Conservation (phyloP, 352 stramenopile species). For the Phytophthora pistaciae region DNA sequence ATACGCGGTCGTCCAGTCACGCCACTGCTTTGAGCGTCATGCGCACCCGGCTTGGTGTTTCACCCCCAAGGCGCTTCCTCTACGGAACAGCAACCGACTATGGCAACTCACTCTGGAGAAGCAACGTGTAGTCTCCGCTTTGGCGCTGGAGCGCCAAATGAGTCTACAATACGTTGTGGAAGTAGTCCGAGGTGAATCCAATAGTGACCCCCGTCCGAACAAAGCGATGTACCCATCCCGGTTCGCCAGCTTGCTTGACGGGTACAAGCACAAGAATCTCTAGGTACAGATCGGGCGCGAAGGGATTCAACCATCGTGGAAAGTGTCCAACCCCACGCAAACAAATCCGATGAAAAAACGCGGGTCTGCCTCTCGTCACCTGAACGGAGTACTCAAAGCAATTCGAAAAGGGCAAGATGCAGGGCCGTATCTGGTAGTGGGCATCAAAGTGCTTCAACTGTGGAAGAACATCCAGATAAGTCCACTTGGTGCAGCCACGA, state of each 20-base stretch:
- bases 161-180: neutral
- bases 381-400: conserved; percentile 1
- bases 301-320: neutral
- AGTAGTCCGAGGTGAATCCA: neutral
- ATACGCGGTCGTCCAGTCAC: neutral
- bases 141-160: neutral
- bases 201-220: neutral
- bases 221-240: neutral
- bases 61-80: neutral
- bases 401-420: neutral
- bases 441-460: neutral
- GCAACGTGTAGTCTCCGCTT: neutral
- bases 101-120: neutral
- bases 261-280: neutral
- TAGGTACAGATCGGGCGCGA: neutral
- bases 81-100: neutral
- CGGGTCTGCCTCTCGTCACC: neutral
- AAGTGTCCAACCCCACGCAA: neutral
- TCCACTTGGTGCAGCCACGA: neutral
- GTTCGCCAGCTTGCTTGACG: neutral
- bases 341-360: neutral
- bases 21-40: too few species aligned
- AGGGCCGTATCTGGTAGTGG: neutral
- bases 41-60: neutral
- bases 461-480: neutral